Conservation (phyloP, 2,329 filamentous ascomycete species). For the Harringtonia aguacate region DNA sequence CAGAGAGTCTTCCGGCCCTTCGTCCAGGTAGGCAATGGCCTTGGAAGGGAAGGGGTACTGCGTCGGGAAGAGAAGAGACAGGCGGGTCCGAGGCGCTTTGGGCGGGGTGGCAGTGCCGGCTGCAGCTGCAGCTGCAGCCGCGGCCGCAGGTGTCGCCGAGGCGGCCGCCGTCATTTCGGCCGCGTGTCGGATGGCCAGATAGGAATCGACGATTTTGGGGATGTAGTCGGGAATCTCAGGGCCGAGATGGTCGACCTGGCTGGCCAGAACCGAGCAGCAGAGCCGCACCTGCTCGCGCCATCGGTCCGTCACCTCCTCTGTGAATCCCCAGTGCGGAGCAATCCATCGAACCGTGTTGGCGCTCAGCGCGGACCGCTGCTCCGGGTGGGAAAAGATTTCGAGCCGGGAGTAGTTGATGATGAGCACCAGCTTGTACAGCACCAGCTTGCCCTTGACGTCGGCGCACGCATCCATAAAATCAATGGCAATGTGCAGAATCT, state of each 20-base stretch:
- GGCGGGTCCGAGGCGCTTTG: slow-evolving; percentile 43
- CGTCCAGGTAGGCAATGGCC: slow-evolving; percentile 33
- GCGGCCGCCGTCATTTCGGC: slow-evolving; percentile 18
- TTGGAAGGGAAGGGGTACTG: slow-evolving; percentile 81
- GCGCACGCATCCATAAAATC: slow-evolving; percentile 90
- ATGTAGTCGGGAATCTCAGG: slow-evolving; percentile 82
- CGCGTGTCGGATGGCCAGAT: slow-evolving; percentile 58
- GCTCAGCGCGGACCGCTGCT: slow-evolving; percentile 63
- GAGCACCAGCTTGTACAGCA: slow-evolving; percentile 83
- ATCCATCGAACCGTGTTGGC: slow-evolving; percentile 86
- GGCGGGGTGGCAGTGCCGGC: background rate
- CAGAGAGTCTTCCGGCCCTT: slow-evolving; percentile 18
- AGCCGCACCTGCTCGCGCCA: slow-evolving; percentile 90
- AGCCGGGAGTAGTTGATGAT: slow-evolving; percentile 86
- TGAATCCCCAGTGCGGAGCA: slow-evolving; percentile 82
- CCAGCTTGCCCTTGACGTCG: slow-evolving; percentile 77
- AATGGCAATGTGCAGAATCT: slow-evolving; percentile 83
- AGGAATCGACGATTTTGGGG: slow-evolving; percentile 84
- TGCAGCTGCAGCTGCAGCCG: background rate
- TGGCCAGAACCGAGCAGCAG: slow-evolving; percentile 85
- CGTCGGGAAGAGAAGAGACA: slow-evolving; percentile 84
- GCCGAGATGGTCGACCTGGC: slow-evolving; percentile 67
- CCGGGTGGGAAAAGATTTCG: slow-evolving; percentile 67
- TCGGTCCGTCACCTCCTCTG: slow-evolving; percentile 63
- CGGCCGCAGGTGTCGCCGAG: background rate